Conservation (phyloP, 257 asterid genomes). For the Fraxinus excelsior region DNA sequence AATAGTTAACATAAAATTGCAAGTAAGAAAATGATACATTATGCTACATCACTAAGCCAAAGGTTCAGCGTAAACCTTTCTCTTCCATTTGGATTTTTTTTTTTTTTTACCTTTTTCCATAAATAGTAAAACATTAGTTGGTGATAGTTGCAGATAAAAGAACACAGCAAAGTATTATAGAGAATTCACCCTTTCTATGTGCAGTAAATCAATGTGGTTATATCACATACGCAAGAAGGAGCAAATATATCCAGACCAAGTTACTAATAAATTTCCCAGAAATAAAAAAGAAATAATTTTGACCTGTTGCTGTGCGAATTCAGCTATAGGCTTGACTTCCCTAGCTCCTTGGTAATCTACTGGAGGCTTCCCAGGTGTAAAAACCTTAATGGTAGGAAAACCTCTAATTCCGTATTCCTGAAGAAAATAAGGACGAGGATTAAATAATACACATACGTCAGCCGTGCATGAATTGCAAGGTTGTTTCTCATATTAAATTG, state of each 20-base stretch:
- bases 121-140: background rate
- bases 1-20: background rate
- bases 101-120: conserved; percentile 5
- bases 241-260: background rate
- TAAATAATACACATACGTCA: background rate
- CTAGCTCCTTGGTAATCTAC: conserved; percentile 92
- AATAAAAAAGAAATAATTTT: background rate
- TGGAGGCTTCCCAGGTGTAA: conserved; percentile 88
- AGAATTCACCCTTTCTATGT: background rate
- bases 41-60: conserved; percentile 11
- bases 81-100: background rate
- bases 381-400: conserved; percentile 94
- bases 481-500: background rate
- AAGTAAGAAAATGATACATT: background rate
- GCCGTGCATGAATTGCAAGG: conserved; percentile 2
- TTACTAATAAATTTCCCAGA: background rate
- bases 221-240: background rate
- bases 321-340: conserved; percentile 81
- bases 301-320: conserved; percentile 74
- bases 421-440: conserved; percentile 18
- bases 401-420: conserved; percentile 92
- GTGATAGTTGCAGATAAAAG: conserved; percentile 11
- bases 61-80: conserved; percentile 11
- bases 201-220: background rate
- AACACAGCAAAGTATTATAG: background rate